Conservation (phyloP, 805 yeast species). For the Saccharomyces mikatae region DNA sequence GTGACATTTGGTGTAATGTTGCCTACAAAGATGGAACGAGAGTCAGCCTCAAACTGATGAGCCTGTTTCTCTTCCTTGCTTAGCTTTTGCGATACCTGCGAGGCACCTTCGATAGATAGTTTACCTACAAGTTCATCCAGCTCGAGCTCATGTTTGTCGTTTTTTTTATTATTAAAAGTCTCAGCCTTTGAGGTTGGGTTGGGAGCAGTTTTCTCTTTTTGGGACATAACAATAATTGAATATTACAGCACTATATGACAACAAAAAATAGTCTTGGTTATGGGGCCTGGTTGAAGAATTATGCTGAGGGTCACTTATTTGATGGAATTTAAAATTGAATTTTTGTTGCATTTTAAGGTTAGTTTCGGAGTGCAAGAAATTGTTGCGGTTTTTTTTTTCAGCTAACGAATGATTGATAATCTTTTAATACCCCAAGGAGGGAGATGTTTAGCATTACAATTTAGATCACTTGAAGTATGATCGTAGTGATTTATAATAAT, state of each 20-base stretch:
- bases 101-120: neutral
- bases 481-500: neutral
- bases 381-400: neutral
- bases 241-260: neutral
- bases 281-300: neutral
- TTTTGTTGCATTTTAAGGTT: neutral
- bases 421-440: neutral
- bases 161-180: neutral
- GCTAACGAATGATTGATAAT: neutral
- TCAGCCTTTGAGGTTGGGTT: neutral
- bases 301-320: neutral
- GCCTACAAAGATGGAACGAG: constrained; percentile 47
- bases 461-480: neutral
- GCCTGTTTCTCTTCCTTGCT: constrained; percentile 11
- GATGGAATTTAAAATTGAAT: neutral
- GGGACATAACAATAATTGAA: neutral
- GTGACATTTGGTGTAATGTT: constrained; percentile 42
- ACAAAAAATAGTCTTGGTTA: neutral
- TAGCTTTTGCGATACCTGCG: constrained; percentile 3
- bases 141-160: neutral
- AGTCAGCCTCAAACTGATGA: constrained; percentile 39
- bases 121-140: neutral
- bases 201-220: neutral
- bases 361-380: neutral
- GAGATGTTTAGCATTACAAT: neutral